phyloP scores from a whole-genome alignment of 495 filamentous ascomycete species.

The Chaetomium cochliodes region DNA sequence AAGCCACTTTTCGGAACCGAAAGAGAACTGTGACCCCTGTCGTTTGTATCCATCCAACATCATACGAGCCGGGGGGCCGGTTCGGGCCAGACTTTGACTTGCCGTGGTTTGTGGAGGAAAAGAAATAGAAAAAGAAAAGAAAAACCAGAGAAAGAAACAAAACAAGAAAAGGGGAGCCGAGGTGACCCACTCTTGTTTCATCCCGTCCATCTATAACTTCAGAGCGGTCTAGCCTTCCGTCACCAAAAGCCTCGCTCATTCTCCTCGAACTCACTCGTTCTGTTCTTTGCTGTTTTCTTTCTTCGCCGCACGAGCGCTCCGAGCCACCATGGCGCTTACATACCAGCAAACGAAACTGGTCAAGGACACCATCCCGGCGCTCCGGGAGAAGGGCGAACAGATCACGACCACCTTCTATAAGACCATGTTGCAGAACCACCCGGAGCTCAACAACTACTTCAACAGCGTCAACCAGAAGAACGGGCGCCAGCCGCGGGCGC shows the following conservation, averaged over 20 bases:
- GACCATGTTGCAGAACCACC: slow-evolving; percentile 63
- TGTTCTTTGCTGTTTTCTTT: background rate
- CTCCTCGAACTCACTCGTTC: background rate
- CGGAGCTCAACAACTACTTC: slow-evolving; percentile 65
- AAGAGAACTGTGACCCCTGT: background rate
- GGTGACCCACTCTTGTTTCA: slow-evolving; percentile 1
- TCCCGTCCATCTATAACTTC: background rate
- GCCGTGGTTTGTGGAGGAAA: background rate
- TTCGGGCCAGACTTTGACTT: too few species aligned
- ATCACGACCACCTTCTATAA: slow-evolving; percentile 69
- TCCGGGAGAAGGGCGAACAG: slow-evolving; percentile 61
- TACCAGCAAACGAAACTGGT: slow-evolving; percentile 44
- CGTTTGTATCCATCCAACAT: too few species aligned
- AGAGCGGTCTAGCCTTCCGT: background rate
- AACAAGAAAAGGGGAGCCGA: background rate
- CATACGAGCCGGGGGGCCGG: too few species aligned
- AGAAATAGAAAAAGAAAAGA: background rate
- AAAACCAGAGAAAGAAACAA: background rate
- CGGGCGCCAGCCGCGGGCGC: slow-evolving; percentile 63
- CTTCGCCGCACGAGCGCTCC: background rate
- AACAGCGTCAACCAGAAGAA: slow-evolving; percentile 68
- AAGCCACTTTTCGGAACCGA: background rate
- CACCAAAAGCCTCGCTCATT: background rate
- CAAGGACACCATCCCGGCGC: slow-evolving; percentile 47
- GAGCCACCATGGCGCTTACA: slow-evolving; percentile 43